Evolutionary conservation across 768 basidiomycete genomes (phyloP).

Genomic region (Termitomyces sp.): DNA sequence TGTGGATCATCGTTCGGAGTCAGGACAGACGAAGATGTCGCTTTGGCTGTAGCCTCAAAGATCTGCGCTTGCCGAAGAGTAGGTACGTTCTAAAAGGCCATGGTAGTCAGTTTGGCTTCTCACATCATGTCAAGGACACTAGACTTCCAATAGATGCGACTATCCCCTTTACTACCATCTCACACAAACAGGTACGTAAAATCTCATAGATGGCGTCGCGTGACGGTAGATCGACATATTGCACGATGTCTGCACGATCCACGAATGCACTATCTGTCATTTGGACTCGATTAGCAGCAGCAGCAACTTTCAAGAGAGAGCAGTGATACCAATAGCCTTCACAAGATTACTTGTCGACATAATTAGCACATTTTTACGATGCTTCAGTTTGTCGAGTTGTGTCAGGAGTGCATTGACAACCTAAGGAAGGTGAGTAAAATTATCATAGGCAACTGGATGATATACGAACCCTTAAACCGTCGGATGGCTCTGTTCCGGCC

Average conservation of each 20-base stretch:
- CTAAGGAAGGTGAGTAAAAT: conserved; percentile 34
- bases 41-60: conserved; percentile 43
- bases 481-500: conserved; percentile 93
- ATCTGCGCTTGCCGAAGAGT: conserved; percentile 58
- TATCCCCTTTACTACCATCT: conserved; percentile 74
- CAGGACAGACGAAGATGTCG: conserved; percentile 11
- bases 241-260: conserved; percentile 95
- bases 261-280: conserved; percentile 86
- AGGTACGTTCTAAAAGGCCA: conserved; percentile 49
- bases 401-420: conserved; percentile 97
- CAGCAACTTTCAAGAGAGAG: background rate
- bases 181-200: conserved; percentile 73
- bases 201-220: conserved; percentile 94
- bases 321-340: conserved; percentile 79
- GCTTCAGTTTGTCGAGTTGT: conserved; percentile 92
- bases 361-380: conserved; percentile 89
- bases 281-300: background rate
- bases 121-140: background rate
- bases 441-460: background rate
- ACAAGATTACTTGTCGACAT: conserved; percentile 96
- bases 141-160: conserved; percentile 57
- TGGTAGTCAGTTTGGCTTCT: conserved; percentile 1
- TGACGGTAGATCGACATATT: conserved; percentile 90
- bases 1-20: conserved; percentile 28
- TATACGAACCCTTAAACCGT: conserved; percentile 71